Conservation (phyloP, 2,329 filamentous ascomycete species). For the Akanthomyces uredinophilus region DNA sequence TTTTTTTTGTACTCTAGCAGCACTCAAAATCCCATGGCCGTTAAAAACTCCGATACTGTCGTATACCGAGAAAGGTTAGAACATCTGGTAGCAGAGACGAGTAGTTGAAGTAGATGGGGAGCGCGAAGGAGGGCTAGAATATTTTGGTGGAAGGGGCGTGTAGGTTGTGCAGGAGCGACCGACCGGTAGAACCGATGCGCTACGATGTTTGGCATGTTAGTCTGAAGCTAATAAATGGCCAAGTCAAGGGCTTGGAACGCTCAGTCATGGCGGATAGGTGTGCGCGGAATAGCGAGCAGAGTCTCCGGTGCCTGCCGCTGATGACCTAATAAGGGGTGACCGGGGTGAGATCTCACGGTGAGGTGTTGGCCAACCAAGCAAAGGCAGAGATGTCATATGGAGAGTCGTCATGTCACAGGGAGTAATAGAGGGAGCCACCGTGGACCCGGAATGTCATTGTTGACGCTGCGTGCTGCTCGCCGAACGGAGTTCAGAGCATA, state of each 20-base stretch:
- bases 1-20: not conserved
- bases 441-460: not conserved
- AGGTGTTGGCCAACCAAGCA: not conserved
- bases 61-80: conserved; percentile 4
- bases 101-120: not conserved
- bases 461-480: not conserved
- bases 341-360: not conserved
- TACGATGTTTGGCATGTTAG: not conserved
- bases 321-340: not conserved
- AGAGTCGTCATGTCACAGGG: not conserved
- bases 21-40: not conserved
- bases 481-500: conserved; percentile 1
- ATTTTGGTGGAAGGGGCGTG: not conserved
- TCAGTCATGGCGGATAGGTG: not conserved
- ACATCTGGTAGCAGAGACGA: not conserved
- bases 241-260: not conserved
- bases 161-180: not conserved
- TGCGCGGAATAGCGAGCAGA: not conserved
- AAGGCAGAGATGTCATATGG: not conserved
- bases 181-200: not conserved
- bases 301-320: not conserved
- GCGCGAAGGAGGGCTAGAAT: not conserved
- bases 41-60: not conserved
- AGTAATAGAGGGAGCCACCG: conserved; percentile 5
- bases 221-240: not conserved